phyloP scores from a whole-genome alignment of 2,329 filamentous ascomycete species.

The Phaeosphaeria sp. region DNA sequence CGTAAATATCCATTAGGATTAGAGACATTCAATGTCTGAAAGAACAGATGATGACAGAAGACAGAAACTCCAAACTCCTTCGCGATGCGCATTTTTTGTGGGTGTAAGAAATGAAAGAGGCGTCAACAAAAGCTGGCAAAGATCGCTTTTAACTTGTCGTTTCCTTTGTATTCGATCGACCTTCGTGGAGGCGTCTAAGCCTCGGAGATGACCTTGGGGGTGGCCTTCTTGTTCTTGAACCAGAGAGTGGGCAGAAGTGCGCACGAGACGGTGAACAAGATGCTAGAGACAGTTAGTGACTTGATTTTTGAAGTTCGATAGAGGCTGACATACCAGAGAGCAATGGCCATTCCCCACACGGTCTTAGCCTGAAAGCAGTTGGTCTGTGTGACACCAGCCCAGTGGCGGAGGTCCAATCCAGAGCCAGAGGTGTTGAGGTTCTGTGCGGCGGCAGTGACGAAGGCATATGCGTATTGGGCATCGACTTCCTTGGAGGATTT shows the following conservation, averaged over 20 bases:
- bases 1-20: constrained; percentile 34
- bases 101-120: constrained; percentile 9
- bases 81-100: constrained; percentile 26
- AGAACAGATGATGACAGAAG: constrained; percentile 17
- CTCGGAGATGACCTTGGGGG: constrained; percentile 44
- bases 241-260: constrained; percentile 56
- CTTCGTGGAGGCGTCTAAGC: constrained; percentile 21
- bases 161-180: constrained; percentile 15
- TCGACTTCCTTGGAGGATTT: constrained; percentile 54
- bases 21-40: constrained; percentile 44
- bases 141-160: constrained; percentile 25
- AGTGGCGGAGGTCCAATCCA: constrained; percentile 58
- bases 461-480: constrained; percentile 58
- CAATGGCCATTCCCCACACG: constrained; percentile 85
- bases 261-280: constrained; percentile 55
- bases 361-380: constrained; percentile 87
- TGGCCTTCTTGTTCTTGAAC: constrained; percentile 57
- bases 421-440: constrained; percentile 61
- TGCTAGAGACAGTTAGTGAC: constrained; percentile 37
- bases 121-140: constrained; percentile 13
- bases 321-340: constrained; percentile 66
- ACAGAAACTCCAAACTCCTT: constrained; percentile 25
- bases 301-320: rapidly evolving
- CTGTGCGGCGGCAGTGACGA: constrained; percentile 59
- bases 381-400: constrained; percentile 63